A percentile compares a stretch with the other conserved stretches of the same genome.
phyloP scores from a whole-genome alignment of 768 basidiomycete genomes.

The Boletus coccyginus region DNA sequence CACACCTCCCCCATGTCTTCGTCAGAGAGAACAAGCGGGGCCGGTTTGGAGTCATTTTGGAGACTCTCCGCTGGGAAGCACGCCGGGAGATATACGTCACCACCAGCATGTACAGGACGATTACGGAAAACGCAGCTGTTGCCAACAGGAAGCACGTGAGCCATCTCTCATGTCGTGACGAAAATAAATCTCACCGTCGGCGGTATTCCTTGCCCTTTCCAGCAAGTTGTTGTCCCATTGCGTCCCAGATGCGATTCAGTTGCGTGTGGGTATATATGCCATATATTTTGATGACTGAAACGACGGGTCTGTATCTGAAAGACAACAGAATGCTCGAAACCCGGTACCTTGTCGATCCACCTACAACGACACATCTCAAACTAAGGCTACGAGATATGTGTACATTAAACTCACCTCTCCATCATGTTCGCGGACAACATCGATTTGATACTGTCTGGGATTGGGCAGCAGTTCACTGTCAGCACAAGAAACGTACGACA shows the following conservation, averaged over 20 bases:
- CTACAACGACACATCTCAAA: constrained; percentile 24
- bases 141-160: not conserved
- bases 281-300: constrained; percentile 45
- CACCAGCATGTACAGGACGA: constrained; percentile 30
- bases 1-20: constrained; percentile 49
- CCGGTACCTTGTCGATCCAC: constrained; percentile 38
- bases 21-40: constrained; percentile 35
- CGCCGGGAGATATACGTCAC: constrained; percentile 47
- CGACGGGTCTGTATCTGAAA: not conserved
- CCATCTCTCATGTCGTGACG: not conserved
- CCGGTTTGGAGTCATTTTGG: constrained; percentile 12
- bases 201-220: constrained; percentile 52
- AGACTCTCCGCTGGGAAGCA: constrained; percentile 45
- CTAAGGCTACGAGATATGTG: not conserved
- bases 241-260: constrained; percentile 47
- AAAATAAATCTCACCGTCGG: constrained; percentile 36
- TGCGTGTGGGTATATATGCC: constrained; percentile 51
- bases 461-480: not conserved
- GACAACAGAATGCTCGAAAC: not conserved
- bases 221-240: constrained; percentile 40
- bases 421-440: constrained; percentile 41
- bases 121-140: constrained; percentile 47
- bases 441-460: constrained; percentile 44
- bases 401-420: constrained; percentile 21
- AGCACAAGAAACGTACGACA: constrained; percentile 37